Evolutionary conservation across 2,329 filamentous ascomycete species (phyloP).

Genomic region (Diplodia corticola): DNA sequence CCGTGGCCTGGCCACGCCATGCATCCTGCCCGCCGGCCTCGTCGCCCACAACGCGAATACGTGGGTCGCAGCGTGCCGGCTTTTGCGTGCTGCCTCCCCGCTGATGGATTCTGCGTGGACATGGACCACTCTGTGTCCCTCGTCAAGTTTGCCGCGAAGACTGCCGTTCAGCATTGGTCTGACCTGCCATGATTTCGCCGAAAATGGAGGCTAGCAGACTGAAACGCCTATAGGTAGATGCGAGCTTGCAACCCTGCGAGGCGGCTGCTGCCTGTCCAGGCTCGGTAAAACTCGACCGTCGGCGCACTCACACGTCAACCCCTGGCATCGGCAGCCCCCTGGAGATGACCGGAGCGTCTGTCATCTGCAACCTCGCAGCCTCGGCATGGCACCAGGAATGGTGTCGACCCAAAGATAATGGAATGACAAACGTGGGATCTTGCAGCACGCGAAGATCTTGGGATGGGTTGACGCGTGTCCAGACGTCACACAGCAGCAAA

Average conservation of each 20-base stretch:
- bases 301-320: neutral
- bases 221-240: neutral
- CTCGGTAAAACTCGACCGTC: neutral
- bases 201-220: neutral
- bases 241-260: neutral
- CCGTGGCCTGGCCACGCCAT: neutral
- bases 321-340: neutral
- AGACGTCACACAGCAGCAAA: constrained; percentile 2
- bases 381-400: neutral
- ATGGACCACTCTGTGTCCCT: neutral
- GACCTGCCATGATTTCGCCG: neutral
- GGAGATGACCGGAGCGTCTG: neutral
- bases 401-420: constrained; percentile 1
- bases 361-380: neutral
- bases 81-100: constrained; percentile 10
- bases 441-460: constrained; percentile 6
- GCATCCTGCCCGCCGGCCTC: neutral
- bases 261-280: neutral
- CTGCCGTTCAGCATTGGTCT: neutral
- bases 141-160: neutral
- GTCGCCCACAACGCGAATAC: neutral
- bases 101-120: constrained; percentile 1
- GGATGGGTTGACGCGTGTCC: constrained; percentile 11
- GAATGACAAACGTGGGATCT: neutral
- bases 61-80: neutral